Conservation (phyloP, 2,329 filamentous ascomycete genomes). For the Talaromyces sp. region DNA sequence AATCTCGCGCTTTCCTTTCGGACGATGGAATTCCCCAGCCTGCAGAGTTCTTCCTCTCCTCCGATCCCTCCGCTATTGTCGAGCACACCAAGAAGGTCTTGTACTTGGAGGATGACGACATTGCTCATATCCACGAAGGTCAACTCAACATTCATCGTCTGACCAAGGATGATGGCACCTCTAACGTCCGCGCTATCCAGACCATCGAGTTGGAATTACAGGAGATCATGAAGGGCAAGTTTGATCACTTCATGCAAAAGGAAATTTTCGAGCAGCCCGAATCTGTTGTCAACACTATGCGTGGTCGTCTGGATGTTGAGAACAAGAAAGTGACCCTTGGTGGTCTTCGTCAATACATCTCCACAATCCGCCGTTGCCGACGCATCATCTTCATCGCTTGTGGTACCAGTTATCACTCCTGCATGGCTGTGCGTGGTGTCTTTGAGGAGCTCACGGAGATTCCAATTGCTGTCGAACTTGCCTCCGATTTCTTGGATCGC, state of each 20-base stretch:
- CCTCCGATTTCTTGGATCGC: constrained; percentile 96
- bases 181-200: constrained; percentile 96
- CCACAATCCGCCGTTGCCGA: constrained; percentile 92
- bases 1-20: constrained; percentile 97
- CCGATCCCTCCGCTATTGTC: constrained; percentile 95
- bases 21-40: constrained; percentile 98
- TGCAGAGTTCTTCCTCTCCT: constrained; percentile 98
- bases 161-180: constrained; percentile 93
- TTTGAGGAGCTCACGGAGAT: constrained; percentile 99
- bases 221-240: constrained; percentile 99
- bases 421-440: constrained; percentile 96
- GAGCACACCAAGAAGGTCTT: constrained; percentile 99
- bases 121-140: constrained; percentile 98
- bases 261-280: constrained; percentile 99
- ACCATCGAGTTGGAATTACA: constrained; percentile 98
- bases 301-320: constrained; percentile 88
- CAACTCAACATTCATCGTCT: constrained; percentile 98
- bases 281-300: constrained; percentile 99
- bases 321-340: constrained; percentile 96
- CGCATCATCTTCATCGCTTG: constrained; percentile 99
- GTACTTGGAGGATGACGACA: constrained; percentile 99
- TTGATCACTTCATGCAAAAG: constrained; percentile 99
- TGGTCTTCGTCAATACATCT: constrained; percentile 92
- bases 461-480: constrained; percentile 92
- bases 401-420: constrained; percentile 97